Conservation (phyloP, 202 grass and related monocot species). For the Cymbopogon flexuosus region DNA sequence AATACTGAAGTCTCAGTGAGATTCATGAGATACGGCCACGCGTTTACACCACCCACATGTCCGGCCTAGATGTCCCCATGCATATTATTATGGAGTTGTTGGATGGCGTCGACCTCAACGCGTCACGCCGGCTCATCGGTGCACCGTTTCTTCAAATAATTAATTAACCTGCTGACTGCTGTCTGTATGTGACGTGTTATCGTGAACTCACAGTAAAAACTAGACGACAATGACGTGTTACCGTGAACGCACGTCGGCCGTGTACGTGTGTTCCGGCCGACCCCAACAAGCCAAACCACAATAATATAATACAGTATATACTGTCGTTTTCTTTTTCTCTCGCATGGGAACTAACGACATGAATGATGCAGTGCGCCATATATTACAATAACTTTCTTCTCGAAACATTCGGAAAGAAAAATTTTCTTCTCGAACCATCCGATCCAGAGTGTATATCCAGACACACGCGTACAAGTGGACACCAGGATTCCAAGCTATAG, state of each 20-base stretch:
- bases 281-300: too few species aligned
- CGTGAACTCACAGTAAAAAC: too few species aligned
- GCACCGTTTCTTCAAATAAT: background rate
- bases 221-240: background rate
- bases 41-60: background rate
- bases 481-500: too few species aligned
- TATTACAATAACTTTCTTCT: background rate
- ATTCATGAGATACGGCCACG: background rate
- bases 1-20: too few species aligned
- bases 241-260: background rate
- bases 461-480: background rate
- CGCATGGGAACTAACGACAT: background rate
- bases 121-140: background rate
- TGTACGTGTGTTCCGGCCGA: background rate
- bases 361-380: background rate
- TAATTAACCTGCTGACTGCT: background rate
- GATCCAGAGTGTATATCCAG: too few species aligned
- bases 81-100: too few species aligned
- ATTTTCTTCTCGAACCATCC: background rate
- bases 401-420: too few species aligned
- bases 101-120: background rate
- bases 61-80: too few species aligned
- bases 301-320: too few species aligned
- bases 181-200: background rate
- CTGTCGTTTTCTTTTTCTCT: too few species aligned